Evolutionary conservation across 2,329 filamentous ascomycete genomes (phyloP).

Genomic region (Aspergillus jensenii): DNA sequence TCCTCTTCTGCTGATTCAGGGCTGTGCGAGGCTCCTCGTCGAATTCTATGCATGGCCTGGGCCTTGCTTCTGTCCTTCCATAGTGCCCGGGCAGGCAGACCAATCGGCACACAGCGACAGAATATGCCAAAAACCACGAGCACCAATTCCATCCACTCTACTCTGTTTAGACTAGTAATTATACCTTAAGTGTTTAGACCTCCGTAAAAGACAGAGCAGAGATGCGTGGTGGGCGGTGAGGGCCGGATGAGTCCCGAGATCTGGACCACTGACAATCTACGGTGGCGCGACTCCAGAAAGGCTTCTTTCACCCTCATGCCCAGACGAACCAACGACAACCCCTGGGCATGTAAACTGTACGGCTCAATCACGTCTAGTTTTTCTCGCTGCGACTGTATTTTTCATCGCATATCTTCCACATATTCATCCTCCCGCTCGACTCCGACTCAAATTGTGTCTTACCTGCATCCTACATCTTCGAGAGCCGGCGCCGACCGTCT

Average conservation of each 20-base stretch:
- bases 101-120: neutral
- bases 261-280: constrained; percentile 8
- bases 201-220: neutral
- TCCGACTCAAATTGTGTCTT: neutral
- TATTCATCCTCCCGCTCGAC: neutral
- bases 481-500: constrained; percentile 5
- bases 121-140: neutral
- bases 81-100: neutral
- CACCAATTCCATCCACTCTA: neutral
- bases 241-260: constrained; percentile 2
- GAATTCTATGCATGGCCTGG: neutral
- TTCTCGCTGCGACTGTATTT: neutral
- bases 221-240: constrained; percentile 6
- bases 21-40: neutral
- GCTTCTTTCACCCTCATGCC: constrained; percentile 1
- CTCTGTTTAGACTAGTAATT: too few relatives aligned
- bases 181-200: too few relatives aligned
- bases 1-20: neutral
- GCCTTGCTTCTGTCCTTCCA: constrained; percentile 1
- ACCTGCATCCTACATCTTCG: neutral
- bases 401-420: neutral
- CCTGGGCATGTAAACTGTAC: constrained; percentile 3
- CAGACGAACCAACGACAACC: neutral
- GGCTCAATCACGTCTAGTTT: neutral
- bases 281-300: constrained; percentile 6